phyloP scores from a whole-genome alignment of 345 rosid genomes.

The Gossypioides kirkii region DNA sequence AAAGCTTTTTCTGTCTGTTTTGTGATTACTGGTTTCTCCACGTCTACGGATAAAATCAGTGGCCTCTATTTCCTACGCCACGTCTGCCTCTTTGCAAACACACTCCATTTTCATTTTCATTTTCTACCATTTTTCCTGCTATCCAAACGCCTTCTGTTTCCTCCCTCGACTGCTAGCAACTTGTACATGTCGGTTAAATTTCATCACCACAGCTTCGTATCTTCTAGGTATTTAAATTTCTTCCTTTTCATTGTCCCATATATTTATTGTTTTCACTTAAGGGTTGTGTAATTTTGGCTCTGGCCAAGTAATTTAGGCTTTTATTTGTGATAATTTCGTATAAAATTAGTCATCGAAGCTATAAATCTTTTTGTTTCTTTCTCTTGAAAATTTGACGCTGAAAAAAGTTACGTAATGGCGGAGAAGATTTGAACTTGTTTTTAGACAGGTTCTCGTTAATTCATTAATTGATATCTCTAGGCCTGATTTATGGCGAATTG shows the following conservation, averaged over 20 bases:
- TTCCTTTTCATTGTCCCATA: neutral
- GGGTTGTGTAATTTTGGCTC: constrained; percentile 1
- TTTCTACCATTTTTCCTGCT: constrained; percentile 5
- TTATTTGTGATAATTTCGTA: neutral
- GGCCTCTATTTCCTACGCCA: neutral
- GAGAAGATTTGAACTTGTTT: neutral
- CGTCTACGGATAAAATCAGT: constrained; percentile 7
- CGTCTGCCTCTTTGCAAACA: neutral
- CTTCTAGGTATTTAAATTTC: neutral
- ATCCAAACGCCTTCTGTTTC: neutral
- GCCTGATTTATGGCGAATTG: neutral
- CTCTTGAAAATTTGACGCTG: neutral
- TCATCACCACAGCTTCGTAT: neutral
- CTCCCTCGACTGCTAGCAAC: neutral
- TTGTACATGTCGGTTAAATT: constrained; percentile 11
- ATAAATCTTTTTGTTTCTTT: neutral
- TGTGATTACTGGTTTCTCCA: constrained; percentile 6
- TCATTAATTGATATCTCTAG: neutral
- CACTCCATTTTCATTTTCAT: neutral
- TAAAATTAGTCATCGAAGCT: neutral
- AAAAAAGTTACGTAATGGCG: neutral
- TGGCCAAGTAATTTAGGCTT: neutral
- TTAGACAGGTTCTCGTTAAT: neutral
- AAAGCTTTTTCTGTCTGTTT: neutral
- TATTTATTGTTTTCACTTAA: neutral